Base-by-base conservation (phyloP, 495 filamentous ascomycete species). In the Niebla homalea region DNA sequence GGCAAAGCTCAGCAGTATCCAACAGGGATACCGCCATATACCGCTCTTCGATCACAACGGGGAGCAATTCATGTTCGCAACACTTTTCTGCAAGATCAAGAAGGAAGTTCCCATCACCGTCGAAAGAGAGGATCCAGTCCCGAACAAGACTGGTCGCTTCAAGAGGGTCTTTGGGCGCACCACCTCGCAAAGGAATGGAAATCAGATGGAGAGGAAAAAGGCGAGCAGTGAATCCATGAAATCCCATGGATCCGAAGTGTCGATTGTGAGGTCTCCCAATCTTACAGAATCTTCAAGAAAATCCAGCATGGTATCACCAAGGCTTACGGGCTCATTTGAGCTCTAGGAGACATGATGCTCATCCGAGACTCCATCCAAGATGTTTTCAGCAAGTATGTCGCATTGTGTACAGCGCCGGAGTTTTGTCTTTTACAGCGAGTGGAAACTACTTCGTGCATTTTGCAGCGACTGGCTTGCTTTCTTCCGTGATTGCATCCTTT, bases 1-100 rank as follows among this genome's bases (percentile, higher is more conserved):
- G 2, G 92, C 85, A 37, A 97, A 96, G 67, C 79, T 98, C 39
- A 83, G 70, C 68, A 88, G 79, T 53, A 73, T 98, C 22, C 87
- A 89, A 57, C 81, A 94, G 64, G 92, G 92, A n/a, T 98, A 93
- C 59, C 90, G 90, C 44, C 93, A 94, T 56, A 74, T 98, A 36
- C 92, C 90, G n/a, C 73, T 98, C n/a, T 82, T 81, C 58, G 85
- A 95, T 64, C 72, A 75, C 40, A 84, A 86, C 50, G 92, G 90
- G 46, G 88, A 96, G 49, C 86, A 85, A 53, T 96, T 88, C 62
- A 71, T 94, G 20, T 93, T 93, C 64, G 94, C 92, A n/a, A 93
- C 86, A 0, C 68, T 98, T 32, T 94, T 98, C 67, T 92, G 87
- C 64, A 78, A 77, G 51, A 85, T 97, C 64, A 77, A 79, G 49